Evolutionary conservation across 768 basidiomycete genomes (phyloP).

Genomic region (Amanita rimosa): DNA sequence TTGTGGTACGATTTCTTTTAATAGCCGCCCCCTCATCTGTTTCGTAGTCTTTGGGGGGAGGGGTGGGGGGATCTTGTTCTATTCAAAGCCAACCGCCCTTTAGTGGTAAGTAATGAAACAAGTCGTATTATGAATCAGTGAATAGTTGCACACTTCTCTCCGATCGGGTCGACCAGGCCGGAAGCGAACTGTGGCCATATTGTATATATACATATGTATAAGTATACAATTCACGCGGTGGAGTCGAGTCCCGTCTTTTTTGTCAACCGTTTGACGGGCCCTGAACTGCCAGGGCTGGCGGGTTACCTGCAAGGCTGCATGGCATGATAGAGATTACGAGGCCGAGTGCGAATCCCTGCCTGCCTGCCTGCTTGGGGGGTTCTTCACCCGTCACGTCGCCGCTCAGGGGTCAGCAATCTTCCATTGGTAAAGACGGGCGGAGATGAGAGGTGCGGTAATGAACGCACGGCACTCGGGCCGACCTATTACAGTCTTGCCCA

Average conservation of each 20-base stretch:
- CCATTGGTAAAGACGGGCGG: neutral
- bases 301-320: neutral
- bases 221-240: neutral
- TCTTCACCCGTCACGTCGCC: neutral
- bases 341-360: neutral
- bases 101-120: too few relatives aligned
- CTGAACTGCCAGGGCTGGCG: neutral
- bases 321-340: neutral
- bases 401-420: neutral
- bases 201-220: too few relatives aligned
- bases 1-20: neutral
- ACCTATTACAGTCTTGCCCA: neutral
- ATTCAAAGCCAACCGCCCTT: too few relatives aligned
- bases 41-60: too few relatives aligned
- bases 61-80: too few relatives aligned
- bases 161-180: neutral
- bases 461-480: neutral
- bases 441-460: neutral
- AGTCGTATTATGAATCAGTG: too few relatives aligned
- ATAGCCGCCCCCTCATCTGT: neutral
- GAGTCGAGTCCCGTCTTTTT: neutral
- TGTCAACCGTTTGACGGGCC: neutral
- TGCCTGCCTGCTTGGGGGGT: neutral
- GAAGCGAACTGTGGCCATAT: too few relatives aligned
- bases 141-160: too few relatives aligned